Base-by-base conservation (phyloP, 2,329 filamentous ascomycete species). In the Simplicillium sp. region DNA sequence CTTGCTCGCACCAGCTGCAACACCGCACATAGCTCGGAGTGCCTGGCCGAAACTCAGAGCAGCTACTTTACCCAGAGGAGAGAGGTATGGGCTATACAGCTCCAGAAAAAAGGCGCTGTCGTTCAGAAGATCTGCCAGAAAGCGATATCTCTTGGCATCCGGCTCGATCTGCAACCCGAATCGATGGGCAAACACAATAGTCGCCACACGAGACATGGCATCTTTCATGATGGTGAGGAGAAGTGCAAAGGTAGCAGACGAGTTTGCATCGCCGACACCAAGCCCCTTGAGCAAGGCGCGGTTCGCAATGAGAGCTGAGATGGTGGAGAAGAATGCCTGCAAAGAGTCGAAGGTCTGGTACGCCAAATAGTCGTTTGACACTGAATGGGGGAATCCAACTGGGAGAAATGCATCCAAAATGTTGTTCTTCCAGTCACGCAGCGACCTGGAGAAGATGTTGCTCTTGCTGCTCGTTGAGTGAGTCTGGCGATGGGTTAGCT, bases 1-100 rank as follows among this genome's bases (percentile, higher is more conserved):
- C 61, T 97, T 97, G 47, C 86, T 84, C 41, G 87, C 88, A 11
- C 85, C 87, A 1, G 87, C 90, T 0, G 90, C 86, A 5, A 97
- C 88, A 18, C 90, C 92, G 55, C 92, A 97, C 1, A 96, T 65
- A 0, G 73, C 68, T 3, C 75, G 64, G 35, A 79, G 57, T 13
- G 71, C 65, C 41, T 75, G 70, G 2, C 72, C 67, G 0, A 58
- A 58, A 5, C 71, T 67, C 37, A 80, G 65, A 7, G 72, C 65
- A 3, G 65, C 38, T 6, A 75, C 59, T 50, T 75, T 76, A 20
- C 65, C 62, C 37, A 60, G 59, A 1, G 66, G 56, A 0, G 83
- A 78, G 36, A 94, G 75, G 13, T 75, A 76, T 0, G 88, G 88
- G 4, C 83, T 87, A 32, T 90, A 68, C 45, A 88, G 80, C 56